Evolutionary conservation across 768 basidiomycete genomes (phyloP).

Genomic region (Kwoniella botswanensis): DNA sequence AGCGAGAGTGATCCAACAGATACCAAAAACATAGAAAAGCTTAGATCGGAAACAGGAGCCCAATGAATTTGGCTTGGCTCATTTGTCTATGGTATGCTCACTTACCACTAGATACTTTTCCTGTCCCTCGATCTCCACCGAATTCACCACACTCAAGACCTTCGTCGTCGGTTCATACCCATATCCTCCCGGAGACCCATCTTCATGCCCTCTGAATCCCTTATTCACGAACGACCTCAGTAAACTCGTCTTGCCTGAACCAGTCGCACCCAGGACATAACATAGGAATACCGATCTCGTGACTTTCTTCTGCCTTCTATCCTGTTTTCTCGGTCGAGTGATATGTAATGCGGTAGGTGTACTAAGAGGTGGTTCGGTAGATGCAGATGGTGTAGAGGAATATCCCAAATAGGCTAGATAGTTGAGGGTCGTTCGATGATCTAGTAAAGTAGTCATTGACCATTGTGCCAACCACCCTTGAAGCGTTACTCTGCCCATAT

Average conservation of each 20-base stretch:
- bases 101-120: constrained; percentile 96
- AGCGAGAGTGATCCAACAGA: background rate
- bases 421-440: constrained; percentile 85
- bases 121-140: constrained; percentile 88
- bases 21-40: background rate
- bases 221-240: constrained; percentile 85
- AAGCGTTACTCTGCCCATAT: constrained; percentile 86
- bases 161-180: constrained; percentile 89
- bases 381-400: constrained; percentile 60
- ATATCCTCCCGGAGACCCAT: constrained; percentile 63
- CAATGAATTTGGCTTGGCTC: too few species aligned
- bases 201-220: constrained; percentile 63
- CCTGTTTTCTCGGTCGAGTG: constrained; percentile 79
- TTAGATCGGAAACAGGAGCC: too few species aligned
- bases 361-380: constrained; percentile 40
- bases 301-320: constrained; percentile 84
- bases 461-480: constrained; percentile 99
- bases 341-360: constrained; percentile 81
- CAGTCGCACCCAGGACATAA: constrained; percentile 93
- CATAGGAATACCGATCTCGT: constrained; percentile 89
- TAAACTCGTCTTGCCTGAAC: constrained; percentile 90
- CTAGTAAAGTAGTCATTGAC: constrained; percentile 98
- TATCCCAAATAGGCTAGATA: constrained; percentile 97
- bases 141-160: constrained; percentile 88
- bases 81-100: constrained; percentile 35